Evolutionary conservation across 441 rosid species (phyloP).

Genomic region (Erodium moschatum): DNA sequence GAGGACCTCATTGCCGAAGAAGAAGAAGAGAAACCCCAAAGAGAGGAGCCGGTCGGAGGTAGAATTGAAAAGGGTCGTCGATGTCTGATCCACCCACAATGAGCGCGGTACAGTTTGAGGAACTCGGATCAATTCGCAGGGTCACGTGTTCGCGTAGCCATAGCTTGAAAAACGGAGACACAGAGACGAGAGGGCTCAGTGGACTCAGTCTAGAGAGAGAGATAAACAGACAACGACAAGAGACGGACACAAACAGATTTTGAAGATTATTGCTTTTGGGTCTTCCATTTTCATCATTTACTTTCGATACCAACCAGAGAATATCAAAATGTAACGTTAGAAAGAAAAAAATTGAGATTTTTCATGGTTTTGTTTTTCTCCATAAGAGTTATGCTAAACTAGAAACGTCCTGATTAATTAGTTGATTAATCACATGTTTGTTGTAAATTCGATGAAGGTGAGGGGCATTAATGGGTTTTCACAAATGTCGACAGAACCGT

Average conservation of each 20-base stretch:
- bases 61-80: background rate
- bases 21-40: background rate
- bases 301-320: background rate
- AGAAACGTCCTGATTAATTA: background rate
- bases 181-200: constrained; percentile 2
- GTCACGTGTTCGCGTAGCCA: background rate
- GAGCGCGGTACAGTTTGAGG: background rate
- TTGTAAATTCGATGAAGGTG: too few species aligned
- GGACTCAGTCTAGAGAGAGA: constrained; percentile 2
- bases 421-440: too few species aligned
- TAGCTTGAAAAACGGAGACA: background rate
- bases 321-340: background rate
- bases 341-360: background rate
- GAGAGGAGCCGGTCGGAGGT: too few species aligned
- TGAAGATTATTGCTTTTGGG: background rate
- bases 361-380: background rate
- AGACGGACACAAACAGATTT: background rate
- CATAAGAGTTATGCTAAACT: background rate
- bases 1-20: constrained; percentile 60
- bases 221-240: background rate
- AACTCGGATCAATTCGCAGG: background rate
- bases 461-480: too few species aligned
- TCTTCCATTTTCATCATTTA: background rate
- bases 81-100: background rate
- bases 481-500: too few species aligned